These are phyloP conservation scores for Monosporascus sp. DNA, from an alignment of 2,329 filamentous ascomycete species.

Conservation along the genomic window DNA sequence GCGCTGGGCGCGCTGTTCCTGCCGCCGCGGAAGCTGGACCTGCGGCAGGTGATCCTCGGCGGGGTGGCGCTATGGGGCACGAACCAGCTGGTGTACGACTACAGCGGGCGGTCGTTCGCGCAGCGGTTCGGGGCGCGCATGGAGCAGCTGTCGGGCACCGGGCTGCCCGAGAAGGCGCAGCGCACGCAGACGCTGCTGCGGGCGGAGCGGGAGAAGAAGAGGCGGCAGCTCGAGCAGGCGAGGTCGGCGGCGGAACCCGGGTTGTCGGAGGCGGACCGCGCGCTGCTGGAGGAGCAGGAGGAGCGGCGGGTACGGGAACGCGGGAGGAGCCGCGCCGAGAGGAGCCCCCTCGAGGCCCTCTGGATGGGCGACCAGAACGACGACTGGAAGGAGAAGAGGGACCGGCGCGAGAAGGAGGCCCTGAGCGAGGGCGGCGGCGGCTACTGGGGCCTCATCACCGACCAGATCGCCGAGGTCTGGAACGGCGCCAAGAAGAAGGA, in stretches of 20 bases:
- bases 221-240: conserved; percentile 10
- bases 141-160: conserved; percentile 40
- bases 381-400: conserved; percentile 48
- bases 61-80: conserved; percentile 46
- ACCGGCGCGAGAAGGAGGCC: conserved; percentile 45
- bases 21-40: conserved; percentile 46
- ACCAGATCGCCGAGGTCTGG: conserved; percentile 52
- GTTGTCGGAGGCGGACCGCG: conserved; percentile 15
- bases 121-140: conserved; percentile 40
- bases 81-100: conserved; percentile 52
- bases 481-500: conserved; percentile 18
- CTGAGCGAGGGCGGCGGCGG: conserved; percentile 49
- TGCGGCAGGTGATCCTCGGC: conserved; percentile 45
- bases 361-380: conserved; percentile 56
- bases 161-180: conserved; percentile 52
- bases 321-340: conserved; percentile 6
- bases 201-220: conserved; percentile 34
- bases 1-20: conserved; percentile 43
- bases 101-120: conserved; percentile 48
- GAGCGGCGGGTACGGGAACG: conserved; percentile 1
- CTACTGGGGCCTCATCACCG: conserved; percentile 49
- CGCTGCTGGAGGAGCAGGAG: conserved; percentile 19
- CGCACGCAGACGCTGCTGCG: conserved; percentile 41
- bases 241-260: neutral
- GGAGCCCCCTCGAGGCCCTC: conserved; percentile 36